Evolutionary conservation across 1,284 basidiomycete genomes (phyloP).

Genomic region (Hymenochaete sp.): DNA sequence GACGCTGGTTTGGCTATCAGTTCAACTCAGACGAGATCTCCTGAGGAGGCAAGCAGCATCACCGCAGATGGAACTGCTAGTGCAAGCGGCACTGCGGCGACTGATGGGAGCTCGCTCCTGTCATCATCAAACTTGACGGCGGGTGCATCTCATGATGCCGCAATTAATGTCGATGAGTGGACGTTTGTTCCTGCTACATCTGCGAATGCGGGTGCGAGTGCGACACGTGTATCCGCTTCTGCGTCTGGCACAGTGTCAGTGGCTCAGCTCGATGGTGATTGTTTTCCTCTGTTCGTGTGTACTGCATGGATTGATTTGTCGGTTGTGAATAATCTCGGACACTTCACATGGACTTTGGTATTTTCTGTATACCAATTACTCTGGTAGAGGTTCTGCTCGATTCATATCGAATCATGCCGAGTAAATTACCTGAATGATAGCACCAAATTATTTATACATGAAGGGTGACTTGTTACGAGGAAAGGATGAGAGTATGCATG

Average conservation of each 20-base stretch:
- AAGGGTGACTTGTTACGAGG: too few species aligned
- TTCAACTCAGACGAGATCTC: constrained; percentile 33
- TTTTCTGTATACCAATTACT: background rate
- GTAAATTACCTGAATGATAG: too few species aligned
- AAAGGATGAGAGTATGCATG: too few species aligned
- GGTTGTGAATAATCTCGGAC: constrained; percentile 2
- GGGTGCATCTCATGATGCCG: constrained; percentile 35
- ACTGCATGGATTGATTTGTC: constrained; percentile 1
- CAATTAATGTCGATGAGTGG: constrained; percentile 27
- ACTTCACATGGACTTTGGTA: background rate
- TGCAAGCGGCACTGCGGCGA: constrained; percentile 17
- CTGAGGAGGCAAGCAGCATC: constrained; percentile 39
- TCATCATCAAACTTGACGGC: constrained; percentile 27
- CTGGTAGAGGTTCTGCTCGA: background rate
- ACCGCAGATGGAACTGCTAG: constrained; percentile 29
- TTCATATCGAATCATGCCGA: too few species aligned
- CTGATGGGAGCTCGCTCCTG: constrained; percentile 19
- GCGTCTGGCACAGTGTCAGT: background rate
- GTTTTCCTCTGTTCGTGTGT: background rate
- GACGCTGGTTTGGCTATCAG: constrained; percentile 14
- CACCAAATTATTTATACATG: too few species aligned
- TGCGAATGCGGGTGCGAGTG: too few species aligned
- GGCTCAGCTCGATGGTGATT: background rate
- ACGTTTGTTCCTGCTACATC: constrained; percentile 10
- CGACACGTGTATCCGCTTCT: background rate